Conservation (phyloP, 352 stramenopile genomes). For the Phytophthora hibernalis region DNA sequence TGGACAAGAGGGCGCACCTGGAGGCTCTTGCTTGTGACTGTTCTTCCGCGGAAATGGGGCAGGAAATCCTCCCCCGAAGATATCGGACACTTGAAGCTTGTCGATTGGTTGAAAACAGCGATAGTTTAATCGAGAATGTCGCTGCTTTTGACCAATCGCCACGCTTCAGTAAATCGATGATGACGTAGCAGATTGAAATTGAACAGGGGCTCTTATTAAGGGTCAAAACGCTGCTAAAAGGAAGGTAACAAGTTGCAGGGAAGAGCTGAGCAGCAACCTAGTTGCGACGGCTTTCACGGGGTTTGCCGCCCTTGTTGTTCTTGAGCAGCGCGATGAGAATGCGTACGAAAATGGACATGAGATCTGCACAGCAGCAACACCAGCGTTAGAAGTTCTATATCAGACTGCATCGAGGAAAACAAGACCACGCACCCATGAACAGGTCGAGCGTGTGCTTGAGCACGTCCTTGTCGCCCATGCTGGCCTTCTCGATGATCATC, state of each 20-base stretch:
- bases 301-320: conserved; percentile 61
- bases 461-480: conserved; percentile 83
- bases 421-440: conserved; percentile 74
- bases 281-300: conserved; percentile 34
- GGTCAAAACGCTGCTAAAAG: conserved; percentile 13
- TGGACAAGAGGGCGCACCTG: conserved; percentile 15
- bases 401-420: conserved; percentile 4
- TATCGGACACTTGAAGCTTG: conserved; percentile 11
- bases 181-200: conserved; percentile 23
- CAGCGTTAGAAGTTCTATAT: not conserved
- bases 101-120: conserved; percentile 14
- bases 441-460: conserved; percentile 85
- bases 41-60: conserved; percentile 41
- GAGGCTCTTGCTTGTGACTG: conserved; percentile 25
- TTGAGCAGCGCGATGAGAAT: conserved; percentile 83
- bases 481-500: conserved; percentile 92
- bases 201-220: conserved; percentile 4
- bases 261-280: conserved; percentile 10
- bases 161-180: not conserved
- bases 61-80: conserved; percentile 8
- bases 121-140: conserved; percentile 27
- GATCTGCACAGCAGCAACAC: conserved; percentile 52
- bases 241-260: conserved; percentile 7
- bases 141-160: too few species aligned
- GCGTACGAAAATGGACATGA: conserved; percentile 90